A percentile compares a stretch with the other conserved stretches of the same genome.
phyloP scores from a whole-genome alignment of 495 filamentous ascomycete species.

The Astrocystis sublimbata region DNA sequence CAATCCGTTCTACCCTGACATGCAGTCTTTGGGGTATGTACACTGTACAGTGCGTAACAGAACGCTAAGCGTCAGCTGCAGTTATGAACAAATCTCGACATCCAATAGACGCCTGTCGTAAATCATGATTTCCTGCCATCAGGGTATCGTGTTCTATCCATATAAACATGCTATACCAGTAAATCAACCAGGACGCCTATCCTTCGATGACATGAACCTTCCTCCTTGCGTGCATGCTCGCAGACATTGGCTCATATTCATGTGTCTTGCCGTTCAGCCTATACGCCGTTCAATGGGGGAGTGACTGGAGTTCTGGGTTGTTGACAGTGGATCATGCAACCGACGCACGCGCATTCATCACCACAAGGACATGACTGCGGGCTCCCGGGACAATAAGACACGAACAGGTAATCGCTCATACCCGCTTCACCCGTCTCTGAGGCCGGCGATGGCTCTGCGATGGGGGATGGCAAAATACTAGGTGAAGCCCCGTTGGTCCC shows the following conservation, averaged over 20 bases:
- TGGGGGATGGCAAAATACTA: slow-evolving; percentile 34
- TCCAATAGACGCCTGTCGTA: background rate
- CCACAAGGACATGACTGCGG: slow-evolving; percentile 50
- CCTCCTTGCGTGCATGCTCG: background rate
- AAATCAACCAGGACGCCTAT: background rate
- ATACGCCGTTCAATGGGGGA: background rate
- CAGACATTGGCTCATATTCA: background rate
- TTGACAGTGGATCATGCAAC: slow-evolving; percentile 44
- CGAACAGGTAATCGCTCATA: slow-evolving; percentile 49
- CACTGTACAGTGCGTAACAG: background rate
- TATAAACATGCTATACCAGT: slow-evolving; percentile 8
- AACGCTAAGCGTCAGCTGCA: background rate
- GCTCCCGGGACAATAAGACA: slow-evolving; percentile 47
- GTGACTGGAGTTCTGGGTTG: slow-evolving; percentile 10
- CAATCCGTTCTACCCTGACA: background rate
- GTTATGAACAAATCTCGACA: background rate
- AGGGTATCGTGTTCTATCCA: slow-evolving; percentile 20
- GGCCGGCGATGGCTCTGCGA: slow-evolving; percentile 42
- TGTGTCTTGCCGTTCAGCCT: background rate
- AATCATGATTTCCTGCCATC: slow-evolving; percentile 3
- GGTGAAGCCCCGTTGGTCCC: slow-evolving; percentile 24
- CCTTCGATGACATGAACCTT: background rate
- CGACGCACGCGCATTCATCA: slow-evolving; percentile 54
- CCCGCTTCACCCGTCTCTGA: slow-evolving; percentile 43
- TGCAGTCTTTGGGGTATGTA: background rate